Evolutionary conservation across 495 filamentous ascomycete species (phyloP), one percentile per base, ranked within the genome.

Genomic region (Polyplosphaeria fusca): DNA sequence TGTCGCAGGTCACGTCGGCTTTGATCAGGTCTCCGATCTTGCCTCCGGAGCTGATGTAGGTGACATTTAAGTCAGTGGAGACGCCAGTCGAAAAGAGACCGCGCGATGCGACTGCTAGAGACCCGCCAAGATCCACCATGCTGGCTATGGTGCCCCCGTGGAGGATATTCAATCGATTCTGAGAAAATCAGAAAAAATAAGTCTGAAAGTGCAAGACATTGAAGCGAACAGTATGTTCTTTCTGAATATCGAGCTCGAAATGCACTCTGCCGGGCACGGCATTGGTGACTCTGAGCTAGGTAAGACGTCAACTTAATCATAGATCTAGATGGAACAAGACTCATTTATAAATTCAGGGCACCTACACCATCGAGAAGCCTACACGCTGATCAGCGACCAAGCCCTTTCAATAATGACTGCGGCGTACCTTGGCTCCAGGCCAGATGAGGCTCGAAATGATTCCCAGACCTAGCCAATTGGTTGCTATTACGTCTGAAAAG

Each of bases 101-200:
- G 59, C 82, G 83, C 2, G 93, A 96, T 23, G 93, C 91, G 24
- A 98, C 91, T 4, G 92, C 93, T 18, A 98, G 75, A 7, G 90
- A 95, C 16, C 93, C 93, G 3, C 93, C 93, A 0, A 97, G 79
- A 64, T 98, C 93, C 40, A 95, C 91, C 86, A 97, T 89, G 71
- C 86, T 90, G 16, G 93, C 92, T 65, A 97, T 91, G 16, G 93
- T 94, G 32, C 92, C 93, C 40, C 93, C 93, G 74, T 98, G 93
- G 57, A 97, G 77, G 46, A 89, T 96, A 43, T 83, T 85, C 7
- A 97, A 78, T 19, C 93, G 85, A 66, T 96, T 98, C 89, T 60
- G 30, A 19, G 45, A 30, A 45, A 9, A 9, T n/a, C n/a, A n/a
- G n/a, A n/a, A n/a, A n/a, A n/a, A n/a, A n/a, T 14, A 65, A 14